A percentile compares a stretch with the other conserved stretches of the same genome.
Conservation (phyloP, 257 asterid genomes). For the Marsdenia floribunda region DNA sequence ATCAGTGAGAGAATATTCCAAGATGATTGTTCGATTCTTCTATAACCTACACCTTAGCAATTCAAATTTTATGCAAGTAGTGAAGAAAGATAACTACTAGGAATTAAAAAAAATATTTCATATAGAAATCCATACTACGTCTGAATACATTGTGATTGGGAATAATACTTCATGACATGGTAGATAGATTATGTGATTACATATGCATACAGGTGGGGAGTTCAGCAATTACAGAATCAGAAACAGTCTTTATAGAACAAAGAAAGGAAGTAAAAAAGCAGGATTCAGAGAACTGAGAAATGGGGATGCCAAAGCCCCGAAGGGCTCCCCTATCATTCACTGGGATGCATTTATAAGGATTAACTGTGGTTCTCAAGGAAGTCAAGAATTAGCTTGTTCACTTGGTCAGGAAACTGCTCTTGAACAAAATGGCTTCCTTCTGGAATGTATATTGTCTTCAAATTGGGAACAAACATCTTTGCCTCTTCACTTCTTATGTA, state of each 20-base stretch:
- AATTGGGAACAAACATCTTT: slow-evolving; percentile 43
- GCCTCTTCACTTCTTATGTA: slow-evolving; percentile 35
- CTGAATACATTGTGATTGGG: not conserved
- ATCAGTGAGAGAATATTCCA: not conserved
- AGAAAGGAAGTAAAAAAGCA: not conserved
- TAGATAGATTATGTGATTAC: not conserved
- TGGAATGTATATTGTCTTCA: slow-evolving; percentile 43
- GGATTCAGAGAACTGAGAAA: not conserved
- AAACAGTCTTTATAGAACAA: not conserved
- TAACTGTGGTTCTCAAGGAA: slow-evolving; percentile 35
- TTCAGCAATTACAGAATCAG: not conserved
- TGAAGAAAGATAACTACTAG: not conserved
- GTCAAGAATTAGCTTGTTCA: slow-evolving; percentile 38
- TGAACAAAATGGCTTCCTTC: slow-evolving; percentile 75
- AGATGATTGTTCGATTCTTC: not conserved
- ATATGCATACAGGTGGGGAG: not conserved
- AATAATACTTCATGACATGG: not conserved
- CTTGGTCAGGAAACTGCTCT: slow-evolving; percentile 58
- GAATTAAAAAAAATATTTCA: not conserved
- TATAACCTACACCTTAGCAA: not conserved
- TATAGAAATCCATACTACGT: not conserved
- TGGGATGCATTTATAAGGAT: not conserved
- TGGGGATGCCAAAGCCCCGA: not conserved
- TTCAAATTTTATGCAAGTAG: not conserved
- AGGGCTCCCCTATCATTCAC: not conserved